These are phyloP conservation scores for Volvox reticuliferus DNA, from an alignment of 139 green algal genomes.

Conservation along the genomic window DNA sequence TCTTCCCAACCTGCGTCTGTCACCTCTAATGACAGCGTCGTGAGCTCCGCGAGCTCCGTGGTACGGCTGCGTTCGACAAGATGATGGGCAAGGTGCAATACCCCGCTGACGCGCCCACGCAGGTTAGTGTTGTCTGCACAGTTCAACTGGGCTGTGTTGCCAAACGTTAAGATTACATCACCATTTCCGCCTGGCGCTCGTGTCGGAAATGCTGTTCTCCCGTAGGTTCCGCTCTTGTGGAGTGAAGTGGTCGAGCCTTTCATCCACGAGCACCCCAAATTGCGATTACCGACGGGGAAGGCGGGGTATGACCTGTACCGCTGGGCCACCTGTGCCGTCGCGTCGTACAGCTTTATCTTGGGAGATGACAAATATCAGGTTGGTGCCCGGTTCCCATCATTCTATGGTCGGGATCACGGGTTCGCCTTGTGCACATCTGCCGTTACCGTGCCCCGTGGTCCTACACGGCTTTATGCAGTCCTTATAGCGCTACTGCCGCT, in stretches of 20 bases:
- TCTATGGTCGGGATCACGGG: neutral
- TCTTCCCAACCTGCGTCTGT: too few species aligned
- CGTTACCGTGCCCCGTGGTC: too few species aligned
- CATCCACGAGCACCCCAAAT: constrained; percentile 37
- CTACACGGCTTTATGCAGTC: too few species aligned
- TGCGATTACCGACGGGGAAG: constrained; percentile 13
- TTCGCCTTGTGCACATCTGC: too few species aligned
- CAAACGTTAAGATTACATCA: too few species aligned
- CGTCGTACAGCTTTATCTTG: constrained; percentile 81
- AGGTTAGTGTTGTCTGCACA: constrained; percentile 36
- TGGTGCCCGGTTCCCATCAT: too few species aligned
- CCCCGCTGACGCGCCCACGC: constrained; percentile 68
- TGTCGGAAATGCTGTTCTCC: too few species aligned
- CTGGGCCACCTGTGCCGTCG: constrained; percentile 73
- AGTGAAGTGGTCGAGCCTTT: constrained; percentile 52
- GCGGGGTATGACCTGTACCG: constrained; percentile 55
- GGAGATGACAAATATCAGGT: constrained; percentile 77
- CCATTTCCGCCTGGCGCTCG: too few species aligned
- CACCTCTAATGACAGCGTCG: neutral
- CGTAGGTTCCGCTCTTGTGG: constrained; percentile 43
- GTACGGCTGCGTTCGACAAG: constrained; percentile 70
- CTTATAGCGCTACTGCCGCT: too few species aligned
- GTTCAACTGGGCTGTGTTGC: too few species aligned
- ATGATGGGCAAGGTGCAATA: constrained; percentile 63
- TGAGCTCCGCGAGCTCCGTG: constrained; percentile 59